phyloP scores from a whole-genome alignment of 345 rosid genomes.

The Eucalyptus pauciflora region DNA sequence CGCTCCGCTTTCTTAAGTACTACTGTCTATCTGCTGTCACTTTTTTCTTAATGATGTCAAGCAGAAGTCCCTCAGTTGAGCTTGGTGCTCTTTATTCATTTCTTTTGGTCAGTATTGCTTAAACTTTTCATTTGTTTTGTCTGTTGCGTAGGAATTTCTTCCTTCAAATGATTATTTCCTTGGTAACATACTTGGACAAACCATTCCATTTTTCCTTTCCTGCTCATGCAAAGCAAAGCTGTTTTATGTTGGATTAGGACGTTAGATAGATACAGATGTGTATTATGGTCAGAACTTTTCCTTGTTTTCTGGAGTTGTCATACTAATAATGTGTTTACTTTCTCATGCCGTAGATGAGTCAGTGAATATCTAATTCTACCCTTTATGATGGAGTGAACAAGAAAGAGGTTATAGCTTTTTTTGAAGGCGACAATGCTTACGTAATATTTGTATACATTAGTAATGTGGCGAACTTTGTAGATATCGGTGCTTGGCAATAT shows the following conservation, averaged over 20 bases:
- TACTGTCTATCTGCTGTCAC: neutral
- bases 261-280: neutral
- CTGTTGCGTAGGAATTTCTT: neutral
- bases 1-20: neutral
- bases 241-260: neutral
- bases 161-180: neutral
- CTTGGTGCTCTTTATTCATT: neutral
- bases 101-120: neutral
- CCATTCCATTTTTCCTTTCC: neutral
- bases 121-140: neutral
- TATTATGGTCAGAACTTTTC: neutral
- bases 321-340: neutral
- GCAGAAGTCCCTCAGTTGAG: neutral
- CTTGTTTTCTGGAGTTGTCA: neutral
- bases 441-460: neutral
- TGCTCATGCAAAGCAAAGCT: neutral
- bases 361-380: neutral
- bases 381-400: neutral
- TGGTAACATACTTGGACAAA: neutral
- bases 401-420: neutral
- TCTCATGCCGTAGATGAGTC: neutral
- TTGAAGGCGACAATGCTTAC: neutral
- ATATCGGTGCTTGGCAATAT: conserved; percentile 84
- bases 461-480: conserved; percentile 16
- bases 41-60: neutral